Base-by-base conservation (phyloP, 2,329 filamentous ascomycete species). In the Aspergillus eucalypticola region DNA sequence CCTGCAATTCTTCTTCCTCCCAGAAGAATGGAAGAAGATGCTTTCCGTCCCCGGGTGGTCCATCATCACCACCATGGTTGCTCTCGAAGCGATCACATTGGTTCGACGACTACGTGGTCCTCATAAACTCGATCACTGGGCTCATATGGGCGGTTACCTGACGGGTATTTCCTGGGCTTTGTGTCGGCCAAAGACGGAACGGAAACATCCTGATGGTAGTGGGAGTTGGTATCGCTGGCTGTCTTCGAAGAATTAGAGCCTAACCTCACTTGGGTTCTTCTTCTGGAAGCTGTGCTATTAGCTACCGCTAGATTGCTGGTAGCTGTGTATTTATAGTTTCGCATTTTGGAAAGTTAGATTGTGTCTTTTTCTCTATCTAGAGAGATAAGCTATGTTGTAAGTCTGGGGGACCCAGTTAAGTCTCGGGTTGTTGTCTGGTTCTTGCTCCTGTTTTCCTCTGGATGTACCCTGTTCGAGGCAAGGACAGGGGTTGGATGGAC, bases 101-200 rank as follows among this genome's bases (percentile, higher is more conserved):
- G 54, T 71, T 23, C 70, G 70, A 46, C 69, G 71, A 25, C 64
- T 71, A 11, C 69, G 70, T 0, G 70, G 70, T 49, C 69, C 71
- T 25, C 64, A 73, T 15, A 38, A 54, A 21, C 72, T 79, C 60
- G 78, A 80, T 59, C 70, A 79, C 55, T 75, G 71, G 56, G 76
- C 77, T 13, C 79, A 81, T 67, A 65, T 80, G 35, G 76, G 76
- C 25, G 79, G 79, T 0, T 78, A 78, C 60, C 63, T 75, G 5
- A 66, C 71, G 5, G 79, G 79, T 44, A 67, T 70, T 2, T 63
- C 67, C 7, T 69, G 62, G 54, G 63, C 63, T 7, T 15, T 57
- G 15, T 55, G 55, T 32, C 65, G 64, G n/a, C 32, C 32, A 35
- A 60, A 60, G 13, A 53, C 56, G 35, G 61, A 64, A 25, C 56